phyloP scores from a whole-genome alignment of 78 protist species.

The Polysphondylium violaceum region DNA sequence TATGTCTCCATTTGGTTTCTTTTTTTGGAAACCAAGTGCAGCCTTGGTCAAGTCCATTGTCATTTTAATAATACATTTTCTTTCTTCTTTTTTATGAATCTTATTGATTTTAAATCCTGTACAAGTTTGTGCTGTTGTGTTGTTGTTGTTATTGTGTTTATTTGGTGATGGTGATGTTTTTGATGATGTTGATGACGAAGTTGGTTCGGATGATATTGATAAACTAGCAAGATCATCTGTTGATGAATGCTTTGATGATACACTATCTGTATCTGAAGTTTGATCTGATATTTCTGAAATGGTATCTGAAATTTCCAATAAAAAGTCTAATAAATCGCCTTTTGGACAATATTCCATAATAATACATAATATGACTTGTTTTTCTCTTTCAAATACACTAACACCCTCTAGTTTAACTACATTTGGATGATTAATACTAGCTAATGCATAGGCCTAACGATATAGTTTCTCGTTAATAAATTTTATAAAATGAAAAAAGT shows the following conservation, averaged over 20 bases:
- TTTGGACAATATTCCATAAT: conserved; percentile 54
- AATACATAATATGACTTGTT: conserved; percentile 14
- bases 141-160: conserved; percentile 9
- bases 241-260: too few species aligned
- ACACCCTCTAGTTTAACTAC: conserved; percentile 64
- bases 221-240: too few species aligned
- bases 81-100: conserved; percentile 10
- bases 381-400: conserved; percentile 5
- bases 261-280: too few species aligned
- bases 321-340: conserved; percentile 67
- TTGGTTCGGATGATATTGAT: too few species aligned
- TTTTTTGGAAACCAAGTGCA: too few species aligned
- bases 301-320: conserved; percentile 28
- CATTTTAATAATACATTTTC: conserved; percentile 36
- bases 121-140: not conserved
- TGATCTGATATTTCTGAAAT: too few species aligned
- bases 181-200: too few species aligned
- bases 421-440: conserved; percentile 27
- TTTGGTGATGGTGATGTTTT: too few species aligned
- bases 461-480: too few species aligned
- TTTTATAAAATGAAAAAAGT: not conserved
- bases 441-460: conserved; percentile 57
- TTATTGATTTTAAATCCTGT: not conserved
- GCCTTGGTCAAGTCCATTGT: conserved; percentile 18
- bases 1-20: too few species aligned